A percentile compares a stretch with the other conserved stretches of the same genome.
Evolutionary conservation across 306 rosid species (phyloP).

Genomic region (Cyclanthera cordifolia): DNA sequence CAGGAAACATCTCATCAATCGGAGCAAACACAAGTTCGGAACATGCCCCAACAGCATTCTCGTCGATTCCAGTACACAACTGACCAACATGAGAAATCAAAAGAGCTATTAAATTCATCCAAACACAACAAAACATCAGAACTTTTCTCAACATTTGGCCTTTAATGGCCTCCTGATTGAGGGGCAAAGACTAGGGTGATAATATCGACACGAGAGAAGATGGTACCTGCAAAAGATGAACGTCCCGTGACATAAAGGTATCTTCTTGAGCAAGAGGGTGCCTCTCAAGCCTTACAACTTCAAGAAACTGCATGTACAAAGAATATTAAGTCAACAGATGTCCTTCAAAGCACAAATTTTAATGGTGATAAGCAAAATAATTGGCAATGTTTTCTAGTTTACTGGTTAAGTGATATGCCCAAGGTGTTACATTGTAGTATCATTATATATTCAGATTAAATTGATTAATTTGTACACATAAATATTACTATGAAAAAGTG

Average conservation of each 20-base stretch:
- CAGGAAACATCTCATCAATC: constrained; percentile 77
- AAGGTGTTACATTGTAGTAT: no score
- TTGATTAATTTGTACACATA: no score
- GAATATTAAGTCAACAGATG: not conserved
- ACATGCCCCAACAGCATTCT: constrained; percentile 70
- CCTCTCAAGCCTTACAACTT: constrained; percentile 91
- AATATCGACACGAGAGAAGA: not conserved
- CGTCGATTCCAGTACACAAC: constrained; percentile 73
- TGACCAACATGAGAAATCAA: constrained; percentile 19
- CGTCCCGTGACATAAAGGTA: constrained; percentile 62
- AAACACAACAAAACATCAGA: not conserved
- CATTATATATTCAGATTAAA: no score
- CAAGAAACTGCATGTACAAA: constrained; percentile 49
- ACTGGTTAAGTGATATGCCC: no score
- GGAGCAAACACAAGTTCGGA: constrained; percentile 83
- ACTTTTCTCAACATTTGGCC: not conserved
- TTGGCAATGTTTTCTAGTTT: no score
- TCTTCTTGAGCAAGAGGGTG: constrained; percentile 79
- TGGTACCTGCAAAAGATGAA: constrained; percentile 83
- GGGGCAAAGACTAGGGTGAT: not conserved
- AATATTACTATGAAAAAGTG: no score
- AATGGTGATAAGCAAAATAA: no score
- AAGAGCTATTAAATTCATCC: not conserved
- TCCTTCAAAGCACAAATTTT: not conserved
- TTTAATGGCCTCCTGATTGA: not conserved